Percentiles rank a stretch among this genome's conserved stretches.
phyloP scores from a whole-genome alignment of 2,329 filamentous ascomycete species.

The Hypomyces perniciosus region DNA sequence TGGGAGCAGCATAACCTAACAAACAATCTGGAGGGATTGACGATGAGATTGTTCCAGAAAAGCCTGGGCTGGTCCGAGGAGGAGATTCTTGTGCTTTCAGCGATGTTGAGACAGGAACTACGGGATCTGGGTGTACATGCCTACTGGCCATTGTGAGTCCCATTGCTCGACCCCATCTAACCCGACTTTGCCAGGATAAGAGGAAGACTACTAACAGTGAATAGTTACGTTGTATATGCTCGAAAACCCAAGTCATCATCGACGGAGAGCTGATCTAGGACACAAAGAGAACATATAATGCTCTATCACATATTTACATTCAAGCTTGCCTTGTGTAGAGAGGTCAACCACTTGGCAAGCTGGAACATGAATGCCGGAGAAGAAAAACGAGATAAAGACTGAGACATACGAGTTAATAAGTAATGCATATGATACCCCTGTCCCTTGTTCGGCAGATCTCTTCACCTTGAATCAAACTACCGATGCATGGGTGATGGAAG shows the following conservation, averaged over 20 bases:
- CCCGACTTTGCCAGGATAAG: neutral
- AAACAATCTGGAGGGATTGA: slow-evolving; percentile 24
- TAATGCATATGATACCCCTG: neutral
- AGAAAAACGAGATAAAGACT: neutral
- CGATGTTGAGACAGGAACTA: slow-evolving; percentile 24
- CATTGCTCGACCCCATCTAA: neutral
- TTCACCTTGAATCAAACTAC: too few species aligned
- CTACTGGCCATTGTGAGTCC: slow-evolving; percentile 29
- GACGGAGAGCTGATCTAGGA: neutral
- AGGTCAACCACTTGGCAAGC: neutral
- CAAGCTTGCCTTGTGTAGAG: neutral
- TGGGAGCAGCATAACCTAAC: slow-evolving; percentile 19
- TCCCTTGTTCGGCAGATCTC: too few species aligned
- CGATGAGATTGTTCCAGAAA: slow-evolving; percentile 28
- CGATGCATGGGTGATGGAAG: too few species aligned
- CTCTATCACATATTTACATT: too few species aligned
- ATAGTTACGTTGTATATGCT: slow-evolving; percentile 16
- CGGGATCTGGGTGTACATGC: slow-evolving; percentile 24
- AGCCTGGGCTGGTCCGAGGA: slow-evolving; percentile 24
- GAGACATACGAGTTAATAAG: neutral
- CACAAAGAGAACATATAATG: neutral
- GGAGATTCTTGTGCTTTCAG: slow-evolving; percentile 23
- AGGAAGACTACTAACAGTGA: slow-evolving; percentile 5
- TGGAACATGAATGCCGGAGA: neutral
- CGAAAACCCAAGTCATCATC: slow-evolving; percentile 12